These are phyloP conservation scores for Cyberlindnera euphorbiae DNA, from an alignment of 805 yeast genomes.

Conservation along the genomic window DNA sequence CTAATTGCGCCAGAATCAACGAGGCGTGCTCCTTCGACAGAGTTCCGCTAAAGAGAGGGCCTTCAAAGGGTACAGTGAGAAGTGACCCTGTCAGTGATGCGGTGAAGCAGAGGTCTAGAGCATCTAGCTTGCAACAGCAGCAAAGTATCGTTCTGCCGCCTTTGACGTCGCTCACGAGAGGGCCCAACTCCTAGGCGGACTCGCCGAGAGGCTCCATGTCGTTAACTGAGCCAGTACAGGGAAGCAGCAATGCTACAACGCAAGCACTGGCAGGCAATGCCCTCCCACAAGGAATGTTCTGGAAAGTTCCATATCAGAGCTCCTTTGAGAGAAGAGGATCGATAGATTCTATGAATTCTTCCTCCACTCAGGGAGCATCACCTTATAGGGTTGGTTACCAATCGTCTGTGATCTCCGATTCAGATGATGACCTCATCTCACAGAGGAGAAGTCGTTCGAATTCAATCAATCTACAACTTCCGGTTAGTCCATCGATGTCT, in stretches of 20 bases:
- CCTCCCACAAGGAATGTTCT: conserved; percentile 22
- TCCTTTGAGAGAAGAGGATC: conserved; percentile 26
- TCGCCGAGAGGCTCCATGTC: conserved; percentile 6
- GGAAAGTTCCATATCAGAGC: conserved; percentile 28
- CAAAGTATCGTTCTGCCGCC: conserved; percentile 17
- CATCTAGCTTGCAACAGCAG: conserved; percentile 15
- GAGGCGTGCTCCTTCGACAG: conserved; percentile 66
- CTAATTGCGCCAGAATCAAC: conserved; percentile 55
- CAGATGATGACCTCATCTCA: conserved; percentile 25
- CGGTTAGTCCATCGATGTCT: conserved; percentile 22
- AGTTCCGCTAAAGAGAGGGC: conserved; percentile 74
- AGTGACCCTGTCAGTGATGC: conserved; percentile 13
- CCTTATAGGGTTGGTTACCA: conserved; percentile 16
- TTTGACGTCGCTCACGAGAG: conserved; percentile 13
- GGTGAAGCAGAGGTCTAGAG: conserved; percentile 11
- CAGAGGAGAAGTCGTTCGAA: conserved; percentile 24
- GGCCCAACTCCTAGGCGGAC: conserved; percentile 7
- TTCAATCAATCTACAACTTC: conserved; percentile 14
- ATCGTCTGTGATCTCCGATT: conserved; percentile 23
- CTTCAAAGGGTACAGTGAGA: conserved; percentile 60
- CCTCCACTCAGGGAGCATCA: conserved; percentile 16
- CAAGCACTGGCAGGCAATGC: background rate
- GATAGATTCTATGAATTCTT: conserved; percentile 21
- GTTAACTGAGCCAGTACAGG: background rate
- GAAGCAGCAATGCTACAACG: conserved; percentile 6